Base-by-base conservation (phyloP, 257 asterid species). In the Jacaranda mimosifolia region DNA sequence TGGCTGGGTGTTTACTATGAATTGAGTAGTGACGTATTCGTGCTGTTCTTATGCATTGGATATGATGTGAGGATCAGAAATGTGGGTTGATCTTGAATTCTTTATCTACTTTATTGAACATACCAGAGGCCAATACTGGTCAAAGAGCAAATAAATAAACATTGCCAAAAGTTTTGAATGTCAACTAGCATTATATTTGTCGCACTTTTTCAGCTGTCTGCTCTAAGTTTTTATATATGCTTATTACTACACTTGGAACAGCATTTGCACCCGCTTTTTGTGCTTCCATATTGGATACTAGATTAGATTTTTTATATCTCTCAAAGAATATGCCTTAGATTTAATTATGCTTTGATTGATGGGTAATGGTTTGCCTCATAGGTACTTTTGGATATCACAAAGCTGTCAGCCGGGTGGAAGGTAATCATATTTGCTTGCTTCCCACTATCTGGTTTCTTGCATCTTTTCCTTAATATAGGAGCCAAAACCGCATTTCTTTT, bases 331-430 rank as follows among this genome's bases (percentile, higher is more conserved):
- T 63, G 49, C 63, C 36, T 79, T 46, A 52, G 55, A 39, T 11
- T 75, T 72, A 1, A 26, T 46, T 58, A 36, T 65, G 80, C 64
- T 63, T 63, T 79, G 60, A 68, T 79, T 72, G 56, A 76, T 75
- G 53, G 14, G 26, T 35, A 52, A 9, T 71, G 57, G 52, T 73
- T 78, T 80, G 40, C 48, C 7, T 60, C 18, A 39, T 43, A 87
- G 91, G 89, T 85, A 42, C 81, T 63, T 64, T 58, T 63, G 88
- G 84, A 77, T 79, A 63, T 75, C 65, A 21, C 57, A 60, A 40
- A 74, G 82, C 62, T 81, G 69, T 75, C 70, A 76, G 75, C 57
- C 68, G 57, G 38, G 82, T 81, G 65, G 88, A 85, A 81, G 91
- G 91, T 87, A 83, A 79, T 70, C 62, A 40, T 72, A 45, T 51